Evolutionary conservation across 2,329 filamentous ascomycete genomes (phyloP), one percentile per base, ranked within the genome.

Genomic region (Huntiella bhutanensis): DNA sequence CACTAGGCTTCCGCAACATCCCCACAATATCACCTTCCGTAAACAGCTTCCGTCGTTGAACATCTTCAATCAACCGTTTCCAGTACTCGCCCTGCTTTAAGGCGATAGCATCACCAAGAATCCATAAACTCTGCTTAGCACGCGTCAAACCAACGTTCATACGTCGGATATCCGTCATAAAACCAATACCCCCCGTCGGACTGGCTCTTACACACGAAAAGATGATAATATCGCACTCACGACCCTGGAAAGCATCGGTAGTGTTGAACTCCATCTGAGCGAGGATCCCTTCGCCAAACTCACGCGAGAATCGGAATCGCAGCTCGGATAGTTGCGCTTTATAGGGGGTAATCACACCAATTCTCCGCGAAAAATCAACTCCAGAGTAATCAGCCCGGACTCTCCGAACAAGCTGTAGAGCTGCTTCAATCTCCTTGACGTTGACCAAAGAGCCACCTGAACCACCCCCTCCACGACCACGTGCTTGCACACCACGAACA

Each of bases 111-210:
- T 96, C 92, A 53, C 91, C 91, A 19, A 98, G 71, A 49, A 98
- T 88, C 83, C 88, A 98, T 7, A 98, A 71, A 33, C 88, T 95
- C 7, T 84, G 94, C 61, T 94, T 95, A 4, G 91, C 92, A 68
- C 91, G 81, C 16, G 91, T 98, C 50, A 98, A 69, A 65, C 91
- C 91, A 56, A 98, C 91, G 61, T 98, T 98, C 92, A 98, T 96
- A 70, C 91, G 88, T 49, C 91, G 78, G 57, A 98, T 94, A 60
- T 98, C 91, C 46, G 84, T 82, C 73, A 98, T 80, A 75, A 98
- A 98, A 70, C 91, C 91, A 57, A 98, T 94, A 56, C 88, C 86
- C n/a, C 82, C 82, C 5, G 80, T 82, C n/a, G 83, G 75, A 28
- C 82, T 88, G 16, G 91, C 88, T 64, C 91, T 80, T 51, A 98